These are phyloP conservation scores for Talaromyces funiculosus DNA, from an alignment of 2,329 filamentous ascomycete genomes.

Conservation along the genomic window DNA sequence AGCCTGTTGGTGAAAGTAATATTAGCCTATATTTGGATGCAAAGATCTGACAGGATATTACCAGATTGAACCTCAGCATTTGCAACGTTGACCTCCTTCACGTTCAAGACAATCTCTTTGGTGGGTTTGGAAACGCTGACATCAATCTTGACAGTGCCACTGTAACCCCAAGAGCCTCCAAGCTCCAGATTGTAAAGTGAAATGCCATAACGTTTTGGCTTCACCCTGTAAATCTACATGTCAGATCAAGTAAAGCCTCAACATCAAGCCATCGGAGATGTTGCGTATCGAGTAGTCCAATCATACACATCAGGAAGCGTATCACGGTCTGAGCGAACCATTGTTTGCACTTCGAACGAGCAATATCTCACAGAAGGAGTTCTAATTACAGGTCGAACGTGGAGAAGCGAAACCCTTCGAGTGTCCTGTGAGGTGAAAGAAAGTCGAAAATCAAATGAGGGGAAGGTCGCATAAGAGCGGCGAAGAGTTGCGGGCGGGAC, in stretches of 20 bases:
- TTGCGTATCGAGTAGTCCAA: slow-evolving; percentile 4
- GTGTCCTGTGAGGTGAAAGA: slow-evolving; percentile 9
- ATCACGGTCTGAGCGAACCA: slow-evolving; percentile 41
- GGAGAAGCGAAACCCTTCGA: slow-evolving; percentile 16
- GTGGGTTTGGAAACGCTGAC: slow-evolving; percentile 65
- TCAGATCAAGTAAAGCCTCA: not conserved
- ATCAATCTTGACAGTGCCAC: slow-evolving; percentile 78
- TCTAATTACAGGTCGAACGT: slow-evolving; percentile 17
- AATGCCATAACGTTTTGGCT: slow-evolving; percentile 79
- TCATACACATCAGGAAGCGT: slow-evolving; percentile 42
- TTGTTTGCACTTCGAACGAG: slow-evolving; percentile 38
- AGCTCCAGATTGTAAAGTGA: slow-evolving; percentile 74
- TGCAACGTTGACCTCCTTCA: slow-evolving; percentile 73
- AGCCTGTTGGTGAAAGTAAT: slow-evolving; percentile 19
- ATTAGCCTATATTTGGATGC: not conserved
- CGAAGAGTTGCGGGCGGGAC: slow-evolving; percentile 21
- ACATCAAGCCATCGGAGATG: not conserved
- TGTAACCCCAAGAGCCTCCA: slow-evolving; percentile 69
- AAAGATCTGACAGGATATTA: slow-evolving; percentile 21
- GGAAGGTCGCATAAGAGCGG: slow-evolving; percentile 18
- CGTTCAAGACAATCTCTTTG: slow-evolving; percentile 76
- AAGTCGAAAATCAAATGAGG: slow-evolving; percentile 18
- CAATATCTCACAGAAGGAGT: slow-evolving; percentile 27
- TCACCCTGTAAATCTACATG: slow-evolving; percentile 50
- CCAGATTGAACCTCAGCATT: slow-evolving; percentile 42